Conservation (phyloP, 768 basidiomycete genomes). For the Aureoboletus auriporus region DNA sequence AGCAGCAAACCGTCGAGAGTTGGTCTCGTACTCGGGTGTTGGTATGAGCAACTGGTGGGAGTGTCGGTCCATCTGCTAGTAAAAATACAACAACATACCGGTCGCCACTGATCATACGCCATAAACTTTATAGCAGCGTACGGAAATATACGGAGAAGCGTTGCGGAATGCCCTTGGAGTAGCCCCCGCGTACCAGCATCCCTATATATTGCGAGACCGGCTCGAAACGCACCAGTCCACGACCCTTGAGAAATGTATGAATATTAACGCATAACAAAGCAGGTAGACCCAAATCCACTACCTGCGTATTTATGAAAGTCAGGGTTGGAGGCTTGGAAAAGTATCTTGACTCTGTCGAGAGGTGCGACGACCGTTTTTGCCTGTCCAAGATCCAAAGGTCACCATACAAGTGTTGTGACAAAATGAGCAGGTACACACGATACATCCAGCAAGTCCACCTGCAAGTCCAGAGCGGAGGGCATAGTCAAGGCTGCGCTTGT, state of each 20-base stretch:
- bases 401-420: constrained; percentile 2
- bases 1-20: constrained; percentile 73
- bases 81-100: constrained; percentile 41
- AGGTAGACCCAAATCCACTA: constrained; percentile 30
- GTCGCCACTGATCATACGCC: constrained; percentile 86
- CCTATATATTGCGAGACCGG: constrained; percentile 66
- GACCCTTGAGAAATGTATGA: constrained; percentile 50
- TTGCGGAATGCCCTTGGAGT: constrained; percentile 95
- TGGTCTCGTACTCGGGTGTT: constrained; percentile 71
- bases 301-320: constrained; percentile 94
- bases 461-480: constrained; percentile 83
- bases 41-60: constrained; percentile 76
- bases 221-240: constrained; percentile 80
- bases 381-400: constrained; percentile 36
- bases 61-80: background rate
- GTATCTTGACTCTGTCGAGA: constrained; percentile 95
- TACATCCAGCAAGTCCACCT: constrained; percentile 90
- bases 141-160: constrained; percentile 90
- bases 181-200: constrained; percentile 73
- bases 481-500: constrained; percentile 55
- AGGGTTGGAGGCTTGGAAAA: constrained; percentile 95
- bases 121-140: constrained; percentile 98
- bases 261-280: constrained; percentile 18
- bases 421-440: constrained; percentile 53
- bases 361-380: constrained; percentile 95